Percentiles rank a stretch among this genome's conserved stretches.
Conservation (phyloP, 2,329 filamentous ascomycete genomes). For the Blastomyces silverae region DNA sequence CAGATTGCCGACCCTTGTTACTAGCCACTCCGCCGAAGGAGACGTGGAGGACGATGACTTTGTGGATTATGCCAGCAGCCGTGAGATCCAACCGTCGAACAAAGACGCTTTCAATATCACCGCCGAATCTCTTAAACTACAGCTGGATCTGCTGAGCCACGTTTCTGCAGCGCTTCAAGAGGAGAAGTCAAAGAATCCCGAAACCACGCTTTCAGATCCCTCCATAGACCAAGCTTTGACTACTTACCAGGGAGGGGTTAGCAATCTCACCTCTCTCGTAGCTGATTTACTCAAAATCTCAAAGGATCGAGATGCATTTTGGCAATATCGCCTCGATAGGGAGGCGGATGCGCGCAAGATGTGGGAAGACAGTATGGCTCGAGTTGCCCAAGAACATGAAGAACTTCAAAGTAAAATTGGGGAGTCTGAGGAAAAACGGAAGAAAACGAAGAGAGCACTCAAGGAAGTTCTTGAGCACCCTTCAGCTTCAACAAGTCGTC, state of each 20-base stretch:
- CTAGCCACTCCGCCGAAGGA: constrained; percentile 49
- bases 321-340: constrained; percentile 89
- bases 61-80: constrained; percentile 71
- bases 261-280: constrained; percentile 75
- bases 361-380: constrained; percentile 99
- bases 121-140: constrained; percentile 85
- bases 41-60: constrained; percentile 67
- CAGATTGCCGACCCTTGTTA: constrained; percentile 44
- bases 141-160: constrained; percentile 81
- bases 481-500: constrained; percentile 37
- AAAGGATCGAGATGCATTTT: constrained; percentile 88
- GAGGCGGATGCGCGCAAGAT: constrained; percentile 87
- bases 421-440: constrained; percentile 83
- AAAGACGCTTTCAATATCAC: constrained; percentile 97
- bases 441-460: constrained; percentile 79
- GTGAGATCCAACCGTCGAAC: constrained; percentile 61
- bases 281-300: constrained; percentile 87
- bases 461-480: constrained; percentile 69
- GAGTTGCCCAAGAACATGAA: constrained; percentile 91
- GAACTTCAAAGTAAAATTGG: constrained; percentile 79
- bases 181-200: constrained; percentile 64
- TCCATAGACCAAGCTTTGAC: constrained; percentile 68
- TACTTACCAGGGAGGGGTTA: constrained; percentile 84
- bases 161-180: constrained; percentile 74
- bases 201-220: constrained; percentile 66